A percentile compares a stretch with the other conserved stretches of the same genome.
Conservation (phyloP, 148 eudicot genomes). For the Fallopia convolvulus region DNA sequence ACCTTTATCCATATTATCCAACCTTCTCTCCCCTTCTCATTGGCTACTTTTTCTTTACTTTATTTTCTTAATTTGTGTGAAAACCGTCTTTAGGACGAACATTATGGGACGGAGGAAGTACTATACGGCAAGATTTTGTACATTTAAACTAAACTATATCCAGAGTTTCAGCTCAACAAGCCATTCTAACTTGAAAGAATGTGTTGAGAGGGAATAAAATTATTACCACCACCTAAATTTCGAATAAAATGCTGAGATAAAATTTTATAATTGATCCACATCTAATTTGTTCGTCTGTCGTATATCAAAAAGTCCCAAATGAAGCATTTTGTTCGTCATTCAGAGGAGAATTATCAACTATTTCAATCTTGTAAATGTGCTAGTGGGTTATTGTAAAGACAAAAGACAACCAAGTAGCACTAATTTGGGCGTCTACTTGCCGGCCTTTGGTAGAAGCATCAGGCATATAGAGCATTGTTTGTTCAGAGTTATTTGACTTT, state of each 20-base stretch:
- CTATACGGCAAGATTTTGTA: too few relatives aligned
- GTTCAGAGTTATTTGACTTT: neutral
- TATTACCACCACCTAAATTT: too few relatives aligned
- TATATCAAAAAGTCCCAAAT: neutral
- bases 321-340: too few relatives aligned
- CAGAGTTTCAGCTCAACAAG: neutral
- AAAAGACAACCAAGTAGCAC: neutral
- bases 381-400: neutral
- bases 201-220: too few relatives aligned
- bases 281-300: neutral
- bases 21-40: too few relatives aligned
- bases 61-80: too few relatives aligned
- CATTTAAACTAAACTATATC: too few relatives aligned
- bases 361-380: neutral
- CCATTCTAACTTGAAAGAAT: neutral
- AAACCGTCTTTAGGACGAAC: too few relatives aligned
- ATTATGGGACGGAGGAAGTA: too few relatives aligned
- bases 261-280: neutral
- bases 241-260: neutral
- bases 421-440: neutral
- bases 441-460: neutral
- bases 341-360: neutral
- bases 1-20: too few relatives aligned
- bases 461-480: neutral
- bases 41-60: too few relatives aligned